Percentiles rank a stretch among this genome's conserved stretches.
Evolutionary conservation across 129 eudicot species (phyloP).

Genomic region (Cynara cardunculus): DNA sequence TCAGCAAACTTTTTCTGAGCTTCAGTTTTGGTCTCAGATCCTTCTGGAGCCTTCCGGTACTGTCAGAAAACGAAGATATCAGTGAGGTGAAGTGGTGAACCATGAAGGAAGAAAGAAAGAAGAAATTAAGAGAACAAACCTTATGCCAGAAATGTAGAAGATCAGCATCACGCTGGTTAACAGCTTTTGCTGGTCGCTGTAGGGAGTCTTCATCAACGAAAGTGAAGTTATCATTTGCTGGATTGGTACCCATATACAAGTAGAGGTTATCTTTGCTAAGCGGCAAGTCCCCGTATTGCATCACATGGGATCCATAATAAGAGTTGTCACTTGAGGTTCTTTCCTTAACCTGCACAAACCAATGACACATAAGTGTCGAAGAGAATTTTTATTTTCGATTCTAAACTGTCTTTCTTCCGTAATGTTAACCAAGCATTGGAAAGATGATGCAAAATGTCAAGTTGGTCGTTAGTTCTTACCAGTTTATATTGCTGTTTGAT

Average conservation of each 20-base stretch:
- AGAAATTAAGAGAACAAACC: conserved; percentile 33
- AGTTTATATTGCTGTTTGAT: conserved; percentile 73
- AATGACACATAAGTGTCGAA: not conserved
- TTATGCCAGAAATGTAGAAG: conserved; percentile 84
- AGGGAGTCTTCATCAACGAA: conserved; percentile 47
- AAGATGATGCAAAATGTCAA: not conserved
- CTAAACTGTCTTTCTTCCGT: not conserved
- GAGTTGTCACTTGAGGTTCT: conserved; percentile 71
- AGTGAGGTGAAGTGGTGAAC: not conserved
- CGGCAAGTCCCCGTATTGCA: conserved; percentile 85
- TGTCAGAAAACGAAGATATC: conserved; percentile 23
- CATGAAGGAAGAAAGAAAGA: not conserved
- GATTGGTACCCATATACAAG: conserved; percentile 80
- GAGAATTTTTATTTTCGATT: not conserved
- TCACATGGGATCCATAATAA: conserved; percentile 89
- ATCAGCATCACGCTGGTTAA: conserved; percentile 95
- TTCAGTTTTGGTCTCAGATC: conserved; percentile 58
- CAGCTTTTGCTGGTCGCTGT: conserved; percentile 46
- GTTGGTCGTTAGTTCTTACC: conserved; percentile 38
- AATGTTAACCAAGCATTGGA: not conserved
- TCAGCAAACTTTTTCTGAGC: conserved; percentile 79
- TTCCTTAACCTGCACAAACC: conserved; percentile 60
- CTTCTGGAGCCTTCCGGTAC: conserved; percentile 93
- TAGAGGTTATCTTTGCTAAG: conserved; percentile 59
- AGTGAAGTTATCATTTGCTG: conserved; percentile 72